Evolutionary conservation across 1,284 basidiomycete genomes (phyloP).

Genomic region (Ganoderma lucidum): DNA sequence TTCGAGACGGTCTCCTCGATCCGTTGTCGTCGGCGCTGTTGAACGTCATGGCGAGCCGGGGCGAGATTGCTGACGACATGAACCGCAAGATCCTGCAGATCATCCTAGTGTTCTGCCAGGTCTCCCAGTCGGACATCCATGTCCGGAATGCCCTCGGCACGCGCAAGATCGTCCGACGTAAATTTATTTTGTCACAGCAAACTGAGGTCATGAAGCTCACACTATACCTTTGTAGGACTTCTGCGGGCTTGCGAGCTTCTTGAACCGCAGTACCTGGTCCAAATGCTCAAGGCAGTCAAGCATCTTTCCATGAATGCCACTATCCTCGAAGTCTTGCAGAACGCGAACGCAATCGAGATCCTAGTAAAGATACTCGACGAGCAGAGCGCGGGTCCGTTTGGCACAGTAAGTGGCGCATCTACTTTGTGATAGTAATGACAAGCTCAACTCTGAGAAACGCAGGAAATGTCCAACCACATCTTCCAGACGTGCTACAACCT

Average conservation of each 20-base stretch:
- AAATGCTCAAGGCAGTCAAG: conserved; percentile 94
- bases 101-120: conserved; percentile 92
- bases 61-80: conserved; percentile 74
- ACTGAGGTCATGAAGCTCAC: background rate
- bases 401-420: conserved; percentile 65
- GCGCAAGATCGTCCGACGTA: conserved; percentile 88
- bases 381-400: conserved; percentile 80
- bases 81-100: conserved; percentile 92
- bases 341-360: conserved; percentile 94
- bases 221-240: conserved; percentile 59
- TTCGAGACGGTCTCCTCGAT: conserved; percentile 92
- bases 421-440: background rate
- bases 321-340: conserved; percentile 92
- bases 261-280: conserved; percentile 85
- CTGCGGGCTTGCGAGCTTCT: conserved; percentile 86
- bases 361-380: conserved; percentile 87
- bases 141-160: conserved; percentile 92
- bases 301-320: conserved; percentile 94
- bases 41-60: conserved; percentile 84
- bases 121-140: conserved; percentile 92
- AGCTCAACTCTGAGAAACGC: conserved; percentile 12
- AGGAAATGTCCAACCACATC: conserved; percentile 95
- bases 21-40: conserved; percentile 91
- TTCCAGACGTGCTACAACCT: conserved; percentile 97
- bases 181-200: conserved; percentile 40